A percentile compares a stretch with the other conserved stretches of the same genome.
phyloP scores from a whole-genome alignment of 371 early-diverging fungal species.

The Circinella umbellata region DNA sequence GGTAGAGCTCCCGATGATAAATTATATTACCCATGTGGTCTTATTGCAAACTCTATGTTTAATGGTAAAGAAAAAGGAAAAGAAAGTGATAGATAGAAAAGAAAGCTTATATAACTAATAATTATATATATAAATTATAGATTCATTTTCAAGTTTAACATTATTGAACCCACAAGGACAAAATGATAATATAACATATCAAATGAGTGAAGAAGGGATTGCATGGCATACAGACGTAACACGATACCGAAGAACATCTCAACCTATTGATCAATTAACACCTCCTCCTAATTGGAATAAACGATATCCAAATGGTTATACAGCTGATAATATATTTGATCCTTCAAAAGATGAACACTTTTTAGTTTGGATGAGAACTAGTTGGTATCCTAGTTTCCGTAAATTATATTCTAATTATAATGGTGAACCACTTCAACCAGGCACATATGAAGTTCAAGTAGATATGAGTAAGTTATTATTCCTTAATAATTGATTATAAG shows the following conservation, averaged over 20 bases:
- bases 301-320: constrained; percentile 49
- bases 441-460: constrained; percentile 61
- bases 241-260: constrained; percentile 57
- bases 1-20: constrained; percentile 34
- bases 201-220: constrained; percentile 67
- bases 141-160: constrained; percentile 53
- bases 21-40: constrained; percentile 90
- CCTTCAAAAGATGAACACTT: constrained; percentile 80
- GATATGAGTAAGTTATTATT: constrained; percentile 50
- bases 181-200: constrained; percentile 30
- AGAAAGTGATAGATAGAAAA: too few relatives aligned
- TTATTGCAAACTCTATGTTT: constrained; percentile 93
- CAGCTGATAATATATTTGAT: constrained; percentile 55
- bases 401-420: constrained; percentile 83
- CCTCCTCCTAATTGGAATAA: constrained; percentile 75
- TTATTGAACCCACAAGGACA: constrained; percentile 53
- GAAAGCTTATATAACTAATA: too few relatives aligned
- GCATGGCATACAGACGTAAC: constrained; percentile 83
- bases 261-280: constrained; percentile 41
- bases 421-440: constrained; percentile 48
- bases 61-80: constrained; percentile 61
- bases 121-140: constrained; percentile 21
- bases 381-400: constrained; percentile 90
- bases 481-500: too few relatives aligned
- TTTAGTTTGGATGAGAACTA: constrained; percentile 95